A percentile compares a stretch with the other conserved stretches of the same genome.
Evolutionary conservation across 345 rosid species (phyloP).

Genomic region (Populus davidiana): DNA sequence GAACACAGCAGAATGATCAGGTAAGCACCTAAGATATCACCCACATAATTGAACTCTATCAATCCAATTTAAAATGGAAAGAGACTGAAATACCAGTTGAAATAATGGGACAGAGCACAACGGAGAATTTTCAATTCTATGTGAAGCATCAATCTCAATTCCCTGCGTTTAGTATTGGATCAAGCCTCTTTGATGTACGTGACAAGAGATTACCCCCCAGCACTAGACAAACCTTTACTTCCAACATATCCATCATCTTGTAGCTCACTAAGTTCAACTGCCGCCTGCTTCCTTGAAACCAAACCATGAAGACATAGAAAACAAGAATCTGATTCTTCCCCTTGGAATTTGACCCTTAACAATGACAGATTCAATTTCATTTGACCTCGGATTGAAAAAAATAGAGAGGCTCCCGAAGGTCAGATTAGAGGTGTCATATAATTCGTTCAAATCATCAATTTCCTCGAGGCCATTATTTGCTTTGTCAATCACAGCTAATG

Average conservation of each 20-base stretch:
- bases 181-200: slow-evolving; percentile 48
- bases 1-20: background rate
- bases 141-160: background rate
- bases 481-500: slow-evolving; percentile 28
- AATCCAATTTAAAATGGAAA: background rate
- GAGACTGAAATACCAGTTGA: background rate
- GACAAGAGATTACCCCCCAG: slow-evolving; percentile 47
- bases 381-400: slow-evolving; percentile 54
- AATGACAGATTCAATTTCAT: slow-evolving; percentile 50
- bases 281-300: slow-evolving; percentile 48
- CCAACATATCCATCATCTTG: slow-evolving; percentile 50
- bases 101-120: background rate
- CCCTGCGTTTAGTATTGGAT: slow-evolving; percentile 22
- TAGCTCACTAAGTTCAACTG: slow-evolving; percentile 44
- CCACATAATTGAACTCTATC: background rate
- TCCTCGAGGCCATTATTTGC: slow-evolving; percentile 26
- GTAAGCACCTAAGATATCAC: background rate
- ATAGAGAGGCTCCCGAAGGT: slow-evolving; percentile 48
- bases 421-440: slow-evolving; percentile 56
- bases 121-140: background rate
- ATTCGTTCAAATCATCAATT: slow-evolving; percentile 28
- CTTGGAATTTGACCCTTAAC: slow-evolving; percentile 43
- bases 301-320: slow-evolving; percentile 45
- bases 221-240: slow-evolving; percentile 44
- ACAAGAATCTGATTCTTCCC: slow-evolving; percentile 26